These are phyloP conservation scores for Mycosarcoma mackinlayi DNA, from an alignment of 1,284 basidiomycete genomes.

Conservation along the genomic window DNA sequence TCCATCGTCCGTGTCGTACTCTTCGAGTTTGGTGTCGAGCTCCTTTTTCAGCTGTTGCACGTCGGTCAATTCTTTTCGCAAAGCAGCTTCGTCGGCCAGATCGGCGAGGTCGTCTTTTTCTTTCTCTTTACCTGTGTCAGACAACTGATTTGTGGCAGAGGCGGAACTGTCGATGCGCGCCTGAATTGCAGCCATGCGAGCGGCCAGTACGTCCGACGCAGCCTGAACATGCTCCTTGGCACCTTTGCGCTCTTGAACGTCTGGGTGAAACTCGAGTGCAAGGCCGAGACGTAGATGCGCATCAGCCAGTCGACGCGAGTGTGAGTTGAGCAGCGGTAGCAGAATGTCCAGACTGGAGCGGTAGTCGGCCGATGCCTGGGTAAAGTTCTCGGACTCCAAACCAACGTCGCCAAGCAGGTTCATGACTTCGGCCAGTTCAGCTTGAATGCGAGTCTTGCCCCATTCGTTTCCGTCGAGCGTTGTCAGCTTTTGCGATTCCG, in stretches of 20 bases:
- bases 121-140: not conserved
- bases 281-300: slow-evolving; percentile 64
- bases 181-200: slow-evolving; percentile 50
- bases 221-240: slow-evolving; percentile 56
- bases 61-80: slow-evolving; percentile 54
- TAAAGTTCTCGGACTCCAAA: slow-evolving; percentile 66
- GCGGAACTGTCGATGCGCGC: slow-evolving; percentile 16
- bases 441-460: slow-evolving; percentile 43
- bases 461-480: slow-evolving; percentile 54
- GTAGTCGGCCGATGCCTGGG: slow-evolving; percentile 64
- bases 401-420: slow-evolving; percentile 67
- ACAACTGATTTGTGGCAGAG: slow-evolving; percentile 5
- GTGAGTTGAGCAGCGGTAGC: slow-evolving; percentile 51
- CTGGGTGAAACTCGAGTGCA: slow-evolving; percentile 65
- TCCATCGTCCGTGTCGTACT: slow-evolving; percentile 51
- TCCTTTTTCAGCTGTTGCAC: slow-evolving; percentile 60
- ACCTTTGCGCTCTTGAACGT: slow-evolving; percentile 39
- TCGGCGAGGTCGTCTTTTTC: slow-evolving; percentile 56
- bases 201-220: slow-evolving; percentile 45
- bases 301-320: slow-evolving; percentile 64
- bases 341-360: slow-evolving; percentile 49
- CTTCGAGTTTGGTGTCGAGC: slow-evolving; percentile 62
- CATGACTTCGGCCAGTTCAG: slow-evolving; percentile 64
- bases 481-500: slow-evolving; percentile 23
- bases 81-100: slow-evolving; percentile 35